phyloP scores from a whole-genome alignment of 495 filamentous ascomycete species.

The Annulohypoxylon bovei region DNA sequence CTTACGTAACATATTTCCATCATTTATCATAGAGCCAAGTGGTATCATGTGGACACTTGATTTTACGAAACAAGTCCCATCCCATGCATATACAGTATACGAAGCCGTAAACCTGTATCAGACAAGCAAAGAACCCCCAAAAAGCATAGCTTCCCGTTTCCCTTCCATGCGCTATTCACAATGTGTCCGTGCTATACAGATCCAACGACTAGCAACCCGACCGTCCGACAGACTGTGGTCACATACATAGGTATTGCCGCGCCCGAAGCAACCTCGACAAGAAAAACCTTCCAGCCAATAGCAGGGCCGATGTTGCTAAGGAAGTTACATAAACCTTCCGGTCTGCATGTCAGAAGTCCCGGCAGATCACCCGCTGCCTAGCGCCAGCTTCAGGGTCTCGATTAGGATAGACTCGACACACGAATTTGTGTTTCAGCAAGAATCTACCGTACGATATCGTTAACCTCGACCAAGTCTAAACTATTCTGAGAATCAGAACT shows the following conservation, averaged over 20 bases:
- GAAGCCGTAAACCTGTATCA: background rate
- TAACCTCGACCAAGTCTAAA: background rate
- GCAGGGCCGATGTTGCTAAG: background rate
- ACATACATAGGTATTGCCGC: background rate
- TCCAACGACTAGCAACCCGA: background rate
- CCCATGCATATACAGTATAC: background rate
- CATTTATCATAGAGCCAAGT: background rate
- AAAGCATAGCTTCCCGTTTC: background rate
- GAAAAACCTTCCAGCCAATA: background rate
- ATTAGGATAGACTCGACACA: conserved; percentile 6
- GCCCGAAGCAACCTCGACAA: background rate
- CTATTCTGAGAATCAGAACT: background rate
- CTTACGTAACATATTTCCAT: background rate
- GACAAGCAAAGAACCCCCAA: background rate
- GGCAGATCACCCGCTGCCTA: conserved; percentile 10
- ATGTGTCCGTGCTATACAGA: background rate
- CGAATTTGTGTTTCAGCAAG: background rate
- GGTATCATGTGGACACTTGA: background rate
- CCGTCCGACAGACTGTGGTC: background rate
- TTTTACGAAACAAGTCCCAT: background rate
- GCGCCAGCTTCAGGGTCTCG: conserved; percentile 13
- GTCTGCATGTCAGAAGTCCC: background rate
- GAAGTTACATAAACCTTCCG: background rate
- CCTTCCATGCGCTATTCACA: background rate
- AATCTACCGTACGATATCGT: background rate